Evolutionary conservation across 306 rosid species (phyloP).

Genomic region (Casuarina glauca): DNA sequence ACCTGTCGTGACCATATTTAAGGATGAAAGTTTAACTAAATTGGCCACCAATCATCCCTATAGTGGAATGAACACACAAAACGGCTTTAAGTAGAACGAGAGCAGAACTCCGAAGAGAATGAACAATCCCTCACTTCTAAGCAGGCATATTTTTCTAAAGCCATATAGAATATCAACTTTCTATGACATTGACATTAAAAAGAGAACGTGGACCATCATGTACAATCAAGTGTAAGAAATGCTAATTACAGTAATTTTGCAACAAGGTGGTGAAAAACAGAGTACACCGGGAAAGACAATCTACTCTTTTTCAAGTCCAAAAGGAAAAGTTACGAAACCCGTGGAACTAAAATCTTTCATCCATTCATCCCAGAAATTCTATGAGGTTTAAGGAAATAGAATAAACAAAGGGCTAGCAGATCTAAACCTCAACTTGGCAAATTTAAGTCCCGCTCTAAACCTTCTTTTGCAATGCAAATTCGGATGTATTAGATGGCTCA

Average conservation of each 20-base stretch:
- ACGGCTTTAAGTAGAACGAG: conserved; percentile 4
- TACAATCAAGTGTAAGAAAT: neutral
- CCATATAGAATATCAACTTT: neutral
- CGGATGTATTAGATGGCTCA: neutral
- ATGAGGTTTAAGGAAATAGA: neutral
- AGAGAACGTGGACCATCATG: neutral
- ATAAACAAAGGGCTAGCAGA: neutral
- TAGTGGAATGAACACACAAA: conserved; percentile 22
- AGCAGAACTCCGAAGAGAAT: neutral
- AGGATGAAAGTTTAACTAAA: conserved; percentile 14
- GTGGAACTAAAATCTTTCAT: neutral
- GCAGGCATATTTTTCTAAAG: neutral
- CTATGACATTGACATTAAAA: neutral
- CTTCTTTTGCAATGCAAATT: neutral
- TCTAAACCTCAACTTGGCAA: neutral
- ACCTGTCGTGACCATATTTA: conserved; percentile 50
- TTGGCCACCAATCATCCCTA: neutral
- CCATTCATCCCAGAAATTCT: no score
- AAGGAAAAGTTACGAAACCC: neutral
- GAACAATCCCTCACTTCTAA: neutral
- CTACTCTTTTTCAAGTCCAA: neutral
- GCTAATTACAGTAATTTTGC: neutral
- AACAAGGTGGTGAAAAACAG: neutral
- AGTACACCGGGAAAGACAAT: neutral
- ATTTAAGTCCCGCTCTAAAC: neutral